A percentile compares a stretch with the other conserved stretches of the same genome.
Evolutionary conservation across 2,329 filamentous ascomycete species (phyloP).

Genomic region (Diaporthe helianthi): DNA sequence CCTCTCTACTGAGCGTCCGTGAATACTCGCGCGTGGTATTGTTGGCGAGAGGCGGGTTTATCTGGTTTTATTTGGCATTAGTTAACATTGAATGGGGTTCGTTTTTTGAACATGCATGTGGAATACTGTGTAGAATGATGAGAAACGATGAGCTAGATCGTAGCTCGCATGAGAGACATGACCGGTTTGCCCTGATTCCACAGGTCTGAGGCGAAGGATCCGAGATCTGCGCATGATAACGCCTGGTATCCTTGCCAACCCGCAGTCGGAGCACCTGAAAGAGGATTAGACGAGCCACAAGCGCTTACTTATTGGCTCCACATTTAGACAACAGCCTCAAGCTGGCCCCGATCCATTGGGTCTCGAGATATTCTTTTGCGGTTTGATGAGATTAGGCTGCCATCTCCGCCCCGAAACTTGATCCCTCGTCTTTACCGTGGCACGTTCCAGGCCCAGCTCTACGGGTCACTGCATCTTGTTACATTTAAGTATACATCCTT

Average conservation of each 20-base stretch:
- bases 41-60: not conserved
- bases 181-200: not conserved
- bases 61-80: not conserved
- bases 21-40: not conserved
- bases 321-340: slow-evolving; percentile 11
- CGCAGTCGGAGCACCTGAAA: not conserved
- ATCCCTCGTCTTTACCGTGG: not conserved
- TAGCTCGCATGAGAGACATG: too few species aligned
- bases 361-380: not conserved
- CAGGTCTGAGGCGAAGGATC: slow-evolving; percentile 11
- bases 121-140: too few species aligned
- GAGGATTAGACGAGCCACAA: slow-evolving; percentile 14
- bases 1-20: not conserved
- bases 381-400: slow-evolving; percentile 4
- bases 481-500: not conserved
- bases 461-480: not conserved
- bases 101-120: not conserved
- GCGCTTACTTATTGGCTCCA: slow-evolving; percentile 1
- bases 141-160: not conserved
- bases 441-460: not conserved
- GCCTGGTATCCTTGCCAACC: not conserved
- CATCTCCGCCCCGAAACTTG: not conserved
- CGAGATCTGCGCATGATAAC: slow-evolving; percentile 11
- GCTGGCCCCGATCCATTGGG: not conserved
- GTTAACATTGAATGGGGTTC: not conserved